Evolutionary conservation across 2,329 filamentous ascomycete species (phyloP), one percentile per base, ranked within the genome.

Genomic region (Clonostachys rhizophaga): DNA sequence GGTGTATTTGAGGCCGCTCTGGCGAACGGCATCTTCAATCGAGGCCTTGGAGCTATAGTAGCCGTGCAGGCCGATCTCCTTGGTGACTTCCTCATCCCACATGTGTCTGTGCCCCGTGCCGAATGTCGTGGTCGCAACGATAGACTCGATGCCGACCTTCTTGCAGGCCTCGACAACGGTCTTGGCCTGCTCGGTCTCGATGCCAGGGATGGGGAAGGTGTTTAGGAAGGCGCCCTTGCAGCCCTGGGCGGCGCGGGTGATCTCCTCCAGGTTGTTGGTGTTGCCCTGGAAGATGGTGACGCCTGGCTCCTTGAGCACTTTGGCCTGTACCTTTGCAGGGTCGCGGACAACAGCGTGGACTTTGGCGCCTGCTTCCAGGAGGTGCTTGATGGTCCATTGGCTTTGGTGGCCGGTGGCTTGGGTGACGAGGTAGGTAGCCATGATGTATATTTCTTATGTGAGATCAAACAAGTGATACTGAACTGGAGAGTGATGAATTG

Each of bases 11-110:
- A 66, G 62, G 6, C 53, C 56, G n/a, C 52, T 58, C 2, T 10
- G 16, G 9, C 58, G 61, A 1, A 67, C 60, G 2, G 50, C 47
- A 1, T 62, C 57, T 40, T 73, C 70, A 13, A 70, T 58, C 0
- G 53, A 49, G 1, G 60, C 54, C 54, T 73, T 73, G 43, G 65
- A 69, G 30, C 50, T 45, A 46, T 58, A 73, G 50, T 73, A 67
- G 1, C 17, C 49, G 34, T 40, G 46, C n/a, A 67, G 48, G 1
- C 42, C 13, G 6, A 40, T 12, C 12, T 53, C 43, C 14, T 54
- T 45, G 0, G 51, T 54, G 2, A 12, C 20, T 0, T 47, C 42
- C 5, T 58, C 50, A 5, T 60, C 56, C 62, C 62, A 64, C 4
- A 59, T 9, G 1, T 42, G 40, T 41, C 39, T 58, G 13, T 53